Evolutionary conservation across 768 basidiomycete species (phyloP).

Genomic region (Austroboletus festivus): DNA sequence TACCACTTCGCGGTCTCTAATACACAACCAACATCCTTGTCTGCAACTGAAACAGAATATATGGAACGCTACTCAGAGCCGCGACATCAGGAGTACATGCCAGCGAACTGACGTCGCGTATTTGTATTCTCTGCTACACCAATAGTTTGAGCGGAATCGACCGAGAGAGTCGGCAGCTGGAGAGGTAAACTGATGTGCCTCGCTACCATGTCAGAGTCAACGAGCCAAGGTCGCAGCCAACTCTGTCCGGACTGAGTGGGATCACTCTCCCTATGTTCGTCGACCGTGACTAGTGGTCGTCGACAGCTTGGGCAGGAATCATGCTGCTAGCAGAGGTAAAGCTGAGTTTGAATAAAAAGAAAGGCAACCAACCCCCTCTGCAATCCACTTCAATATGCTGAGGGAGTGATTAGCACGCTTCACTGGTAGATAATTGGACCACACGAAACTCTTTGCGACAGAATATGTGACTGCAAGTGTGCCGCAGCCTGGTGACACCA

Average conservation of each 20-base stretch:
- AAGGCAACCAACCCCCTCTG: constrained; percentile 46
- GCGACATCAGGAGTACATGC: constrained; percentile 59
- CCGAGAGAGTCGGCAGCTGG: constrained; percentile 18
- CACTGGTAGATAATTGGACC: constrained; percentile 2
- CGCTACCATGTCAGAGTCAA: constrained; percentile 17
- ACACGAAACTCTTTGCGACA: constrained; percentile 73
- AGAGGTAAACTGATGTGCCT: constrained; percentile 8
- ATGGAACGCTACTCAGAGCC: constrained; percentile 21
- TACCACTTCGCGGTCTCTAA: constrained; percentile 7
- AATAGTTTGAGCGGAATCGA: constrained; percentile 14
- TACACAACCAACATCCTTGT: constrained; percentile 21
- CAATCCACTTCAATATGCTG: constrained; percentile 66
- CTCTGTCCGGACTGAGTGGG: constrained; percentile 3
- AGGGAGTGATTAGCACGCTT: constrained; percentile 15
- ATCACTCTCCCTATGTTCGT: constrained; percentile 12
- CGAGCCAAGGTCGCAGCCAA: constrained; percentile 25
- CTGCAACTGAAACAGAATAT: constrained; percentile 22
- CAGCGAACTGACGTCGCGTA: constrained; percentile 38
- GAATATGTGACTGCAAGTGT: constrained; percentile 65
- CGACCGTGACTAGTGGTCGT: constrained; percentile 36
- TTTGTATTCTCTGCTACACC: constrained; percentile 15
- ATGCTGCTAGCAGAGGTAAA: constrained; percentile 39
- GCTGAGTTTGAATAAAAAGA: neutral
- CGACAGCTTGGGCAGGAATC: constrained; percentile 70
- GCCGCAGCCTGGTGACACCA: constrained; percentile 63